These are phyloP conservation scores for Aphanomyces euteiches DNA, from an alignment of 352 stramenopile species.

Conservation along the genomic window DNA sequence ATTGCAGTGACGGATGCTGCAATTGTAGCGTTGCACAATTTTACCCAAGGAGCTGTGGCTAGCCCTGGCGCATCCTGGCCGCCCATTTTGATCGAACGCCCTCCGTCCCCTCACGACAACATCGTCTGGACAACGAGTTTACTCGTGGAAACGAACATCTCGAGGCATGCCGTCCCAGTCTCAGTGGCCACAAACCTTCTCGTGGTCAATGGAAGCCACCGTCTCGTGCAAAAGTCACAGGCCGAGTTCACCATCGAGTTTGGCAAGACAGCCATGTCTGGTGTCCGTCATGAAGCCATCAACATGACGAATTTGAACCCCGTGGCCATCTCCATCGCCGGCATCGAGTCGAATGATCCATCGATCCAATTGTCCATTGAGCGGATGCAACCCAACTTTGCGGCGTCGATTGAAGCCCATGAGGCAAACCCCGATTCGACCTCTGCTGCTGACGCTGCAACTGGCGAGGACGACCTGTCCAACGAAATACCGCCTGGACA, in stretches of 20 bases:
- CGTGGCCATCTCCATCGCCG: not conserved
- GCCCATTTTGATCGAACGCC: not conserved
- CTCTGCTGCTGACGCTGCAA: not conserved
- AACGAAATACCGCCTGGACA: conserved; percentile 5
- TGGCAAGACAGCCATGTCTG: conserved; percentile 3
- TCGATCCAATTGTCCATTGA: not conserved
- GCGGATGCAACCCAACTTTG: not conserved
- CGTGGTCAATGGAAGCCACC: not conserved
- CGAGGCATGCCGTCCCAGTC: not conserved
- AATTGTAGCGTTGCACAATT: not conserved
- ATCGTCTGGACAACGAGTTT: not conserved
- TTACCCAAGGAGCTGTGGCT: not conserved
- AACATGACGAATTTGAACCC: conserved; percentile 28
- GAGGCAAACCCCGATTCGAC: not conserved
- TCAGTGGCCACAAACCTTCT: not conserved
- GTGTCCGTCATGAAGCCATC: not conserved
- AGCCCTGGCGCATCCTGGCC: not conserved
- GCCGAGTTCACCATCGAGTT: not conserved
- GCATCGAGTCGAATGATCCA: not conserved
- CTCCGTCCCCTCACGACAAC: not conserved
- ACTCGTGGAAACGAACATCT: conserved; percentile 16
- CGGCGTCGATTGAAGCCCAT: not conserved
- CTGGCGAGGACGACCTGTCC: not conserved
- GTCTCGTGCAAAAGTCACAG: not conserved
- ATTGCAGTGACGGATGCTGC: not conserved